Evolutionary conservation across 2,329 filamentous ascomycete species (phyloP), one percentile per base, ranked within the genome.

Genomic region (Sarocladium kiliense): DNA sequence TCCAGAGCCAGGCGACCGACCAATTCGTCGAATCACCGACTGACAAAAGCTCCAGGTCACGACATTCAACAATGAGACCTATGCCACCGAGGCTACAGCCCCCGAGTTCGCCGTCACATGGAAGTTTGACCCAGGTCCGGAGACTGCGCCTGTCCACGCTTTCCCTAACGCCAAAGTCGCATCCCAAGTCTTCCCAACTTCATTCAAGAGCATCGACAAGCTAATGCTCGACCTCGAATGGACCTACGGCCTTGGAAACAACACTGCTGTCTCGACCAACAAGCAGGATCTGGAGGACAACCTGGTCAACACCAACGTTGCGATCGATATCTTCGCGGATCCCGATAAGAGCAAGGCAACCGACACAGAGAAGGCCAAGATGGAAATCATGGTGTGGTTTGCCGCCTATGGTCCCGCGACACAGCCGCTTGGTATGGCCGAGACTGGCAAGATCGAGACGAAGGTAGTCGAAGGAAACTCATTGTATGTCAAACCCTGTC

Each of bases 301-400:
- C n/a, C 58, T 63, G 0, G 65, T 80, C 57, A 78, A 80, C 60
- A 68, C 77, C 64, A 83, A 83, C 69, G 78, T 84, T 32, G 79
- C 79, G 34, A 69, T 84, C 58, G 80, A 84, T 68, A 79, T 83
- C 74, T 84, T 82, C 66, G 66, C 82, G 54, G 79, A 81, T 59
- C 63, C 61, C 25, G 71, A 79, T 62, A 63, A 71, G 54, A 61
- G 58, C 1, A 71, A 64, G 1, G 68, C 80, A 0, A 57, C 64
- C 42, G 64, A 75, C 64, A 76, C 71, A 41, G 63, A 64, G 1
- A 68, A 69, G 3, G 75, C 80, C 2, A 60, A 62, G 10, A 77
- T 74, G 66, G 80, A 83, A 68, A 70, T 83, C 66, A 82, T 82
- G 78, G 72, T 83, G 34, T 82, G 77, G 78, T 74, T 83, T 58